Percentiles rank a stretch among this genome's conserved stretches.
These are phyloP conservation scores for Myxozyma mucilagina DNA, from an alignment of 805 yeast genomes.

Conservation along the genomic window DNA sequence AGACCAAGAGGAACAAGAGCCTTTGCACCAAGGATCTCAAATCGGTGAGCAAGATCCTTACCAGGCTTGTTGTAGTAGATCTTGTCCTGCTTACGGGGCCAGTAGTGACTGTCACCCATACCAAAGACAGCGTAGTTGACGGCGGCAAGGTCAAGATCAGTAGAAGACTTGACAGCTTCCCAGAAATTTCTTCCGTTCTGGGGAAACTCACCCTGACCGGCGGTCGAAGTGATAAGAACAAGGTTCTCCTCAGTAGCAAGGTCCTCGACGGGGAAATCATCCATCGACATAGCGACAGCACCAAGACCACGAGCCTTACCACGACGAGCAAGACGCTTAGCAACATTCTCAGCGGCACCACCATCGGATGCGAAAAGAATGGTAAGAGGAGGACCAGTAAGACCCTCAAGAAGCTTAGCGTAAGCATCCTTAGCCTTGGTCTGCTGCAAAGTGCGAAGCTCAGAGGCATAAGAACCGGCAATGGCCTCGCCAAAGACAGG, in stretches of 20 bases:
- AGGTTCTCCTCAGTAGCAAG: slow-evolving; percentile 69
- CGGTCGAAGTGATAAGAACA: slow-evolving; percentile 68
- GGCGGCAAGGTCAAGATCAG: slow-evolving; percentile 62
- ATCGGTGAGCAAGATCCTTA: slow-evolving; percentile 64
- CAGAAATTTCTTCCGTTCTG: slow-evolving; percentile 76
- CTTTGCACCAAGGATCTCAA: slow-evolving; percentile 70
- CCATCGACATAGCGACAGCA: slow-evolving; percentile 65
- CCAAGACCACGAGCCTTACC: slow-evolving; percentile 79
- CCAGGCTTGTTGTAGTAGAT: slow-evolving; percentile 93
- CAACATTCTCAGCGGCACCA: slow-evolving; percentile 82
- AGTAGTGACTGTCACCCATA: slow-evolving; percentile 80
- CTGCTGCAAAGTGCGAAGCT: slow-evolving; percentile 59
- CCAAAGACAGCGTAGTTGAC: slow-evolving; percentile 67
- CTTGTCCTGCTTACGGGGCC: slow-evolving; percentile 96
- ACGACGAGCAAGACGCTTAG: slow-evolving; percentile 73
- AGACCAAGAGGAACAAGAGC: slow-evolving; percentile 74
- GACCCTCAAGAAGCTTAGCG: slow-evolving; percentile 73
- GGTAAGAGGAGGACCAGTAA: slow-evolving; percentile 89
- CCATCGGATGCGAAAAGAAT: slow-evolving; percentile 89
- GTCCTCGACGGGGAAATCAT: slow-evolving; percentile 71
- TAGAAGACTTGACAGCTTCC: slow-evolving; percentile 65
- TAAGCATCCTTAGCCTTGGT: slow-evolving; percentile 75
- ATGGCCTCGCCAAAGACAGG: slow-evolving; percentile 80
- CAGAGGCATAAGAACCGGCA: slow-evolving; percentile 60
- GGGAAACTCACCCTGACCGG: slow-evolving; percentile 87